A percentile compares a stretch with the other conserved stretches of the same genome.
phyloP scores from a whole-genome alignment of 495 filamentous ascomycete species.

The Haplographium delicatum region DNA sequence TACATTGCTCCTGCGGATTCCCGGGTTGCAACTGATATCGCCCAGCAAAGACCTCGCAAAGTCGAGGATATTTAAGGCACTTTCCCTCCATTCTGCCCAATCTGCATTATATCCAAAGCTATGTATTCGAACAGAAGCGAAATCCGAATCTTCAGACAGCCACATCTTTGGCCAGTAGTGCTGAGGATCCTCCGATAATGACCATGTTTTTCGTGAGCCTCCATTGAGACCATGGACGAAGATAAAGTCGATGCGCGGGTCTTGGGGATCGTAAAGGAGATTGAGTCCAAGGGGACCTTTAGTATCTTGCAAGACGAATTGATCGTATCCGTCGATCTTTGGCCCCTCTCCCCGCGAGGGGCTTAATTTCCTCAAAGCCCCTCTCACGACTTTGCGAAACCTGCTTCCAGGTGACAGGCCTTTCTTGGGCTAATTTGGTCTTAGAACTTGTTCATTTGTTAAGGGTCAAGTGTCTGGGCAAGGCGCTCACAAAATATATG shows the following conservation, averaged over 20 bases:
- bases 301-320: not conserved
- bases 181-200: not conserved
- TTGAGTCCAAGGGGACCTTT: conserved; percentile 31
- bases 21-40: too few relatives aligned
- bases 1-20: too few relatives aligned
- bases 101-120: conserved; percentile 22
- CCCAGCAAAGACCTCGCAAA: conserved; percentile 39
- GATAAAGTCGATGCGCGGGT: conserved; percentile 32
- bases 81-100: conserved; percentile 24
- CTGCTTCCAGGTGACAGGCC: too few relatives aligned
- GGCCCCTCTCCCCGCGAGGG: too few relatives aligned
- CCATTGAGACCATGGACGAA: conserved; percentile 27
- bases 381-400: too few relatives aligned
- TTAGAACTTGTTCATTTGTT: too few relatives aligned
- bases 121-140: conserved; percentile 12
- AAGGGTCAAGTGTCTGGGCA: too few relatives aligned
- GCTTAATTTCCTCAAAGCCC: too few relatives aligned
- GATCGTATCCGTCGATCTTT: too few relatives aligned
- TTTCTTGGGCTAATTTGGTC: too few relatives aligned
- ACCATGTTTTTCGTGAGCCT: conserved; percentile 24
- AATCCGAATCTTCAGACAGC: conserved; percentile 14
- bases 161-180: conserved; percentile 23
- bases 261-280: conserved; percentile 24
- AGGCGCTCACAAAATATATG: too few relatives aligned
- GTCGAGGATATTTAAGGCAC: conserved; percentile 33